Base-by-base conservation (phyloP, 345 rosid genomes). In the Rhizophora mangle region DNA sequence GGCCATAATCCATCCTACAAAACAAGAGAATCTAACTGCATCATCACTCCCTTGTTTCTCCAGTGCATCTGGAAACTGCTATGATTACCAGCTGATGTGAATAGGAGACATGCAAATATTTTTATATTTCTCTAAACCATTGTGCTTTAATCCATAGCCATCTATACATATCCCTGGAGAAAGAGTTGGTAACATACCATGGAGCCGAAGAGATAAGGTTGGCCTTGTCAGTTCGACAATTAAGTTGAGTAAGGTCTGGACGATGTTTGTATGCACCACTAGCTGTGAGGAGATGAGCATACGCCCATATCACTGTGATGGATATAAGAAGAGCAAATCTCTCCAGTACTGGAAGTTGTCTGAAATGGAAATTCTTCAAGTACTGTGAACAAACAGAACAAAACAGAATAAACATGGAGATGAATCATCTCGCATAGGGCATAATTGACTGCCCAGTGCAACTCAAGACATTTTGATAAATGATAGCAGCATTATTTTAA, bases 161-260 rank as follows among this genome's bases (percentile, higher is more conserved):
- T 13, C 63, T 6, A 64, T 19, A n/a, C 27, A 5, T 30, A 24
- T 1, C 4, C 47, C 7, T 8, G 26, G 29, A 37, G 36, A 64
- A 63, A 27, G 47, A 51, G 24, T 30, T 18, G 27, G 63, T 43
- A 55, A 81, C 85, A 34, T 64, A 95, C 99, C 99, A 96, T 72
- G 98, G 98, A 79, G 99, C 98, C 69, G 99, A 82, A n/a, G 98
- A 96, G 77, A 96, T 92, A 77, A 96, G 94, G 84, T 92, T 84
- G 71, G 99, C 96, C 88, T 70, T 83, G 84, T 96, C 98, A 3
- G 99, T 96, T 80, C 96, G 85, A 79, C 99, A 96, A 73, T 87
- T 89, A 1, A 76, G 5, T 85, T 96, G 96, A 7, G 99, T 96
- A 47, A 83, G 67, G 6, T 84, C 87, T 1, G 99, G 90, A 72